Evolutionary conservation across 768 basidiomycete genomes (phyloP), one percentile per base, ranked within the genome.

Genomic region (Suillus cothurnatus): DNA sequence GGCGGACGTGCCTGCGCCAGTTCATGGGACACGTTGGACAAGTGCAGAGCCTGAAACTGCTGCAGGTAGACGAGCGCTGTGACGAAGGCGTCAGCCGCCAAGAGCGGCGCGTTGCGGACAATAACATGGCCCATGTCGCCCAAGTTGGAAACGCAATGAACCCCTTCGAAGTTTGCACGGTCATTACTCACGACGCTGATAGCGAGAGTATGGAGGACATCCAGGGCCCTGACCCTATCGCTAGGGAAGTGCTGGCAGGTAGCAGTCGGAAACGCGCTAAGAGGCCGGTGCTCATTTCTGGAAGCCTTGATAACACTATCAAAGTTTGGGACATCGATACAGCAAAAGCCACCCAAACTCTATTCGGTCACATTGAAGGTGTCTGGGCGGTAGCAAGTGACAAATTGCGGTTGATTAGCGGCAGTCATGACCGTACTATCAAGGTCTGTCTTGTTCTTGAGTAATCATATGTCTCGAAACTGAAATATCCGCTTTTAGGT

Each of bases 311-410:
- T 74, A 97, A 98, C 73, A 98, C 96, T 36, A 90, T 99, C 79
- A 95, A 93, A 75, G 72, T 96, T 49, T 99, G 97, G 97, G 95
- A 99, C 72, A 87, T 99, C 32, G 94, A 96, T 70, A 86, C 89
- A 1, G 94, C 91, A 47, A 87, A 89, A 71, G 83, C 88, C 28
- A 80, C 86, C 57, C 82, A 86, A 71, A 98, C 97, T 49, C 84
- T 96, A 67, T 99, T 99, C 75, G 97, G 96, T 1, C 96, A 98
- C 76, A 95, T 99, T 71, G 97, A 99, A 74, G 97, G 97, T 62
- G 95, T 99, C 21, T 99, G 97, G 97, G 90, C 89, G 4, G 92
- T 99, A 36, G 95, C 94, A 28, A 89, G 91, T 69, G 95, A 99
- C 76, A 92, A 94, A 73, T 82, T 99, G 71, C 83, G 97, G 61